Evolutionary conservation across 2,329 filamentous ascomycete genomes (phyloP).

Genomic region (Chaetomium globosum): DNA sequence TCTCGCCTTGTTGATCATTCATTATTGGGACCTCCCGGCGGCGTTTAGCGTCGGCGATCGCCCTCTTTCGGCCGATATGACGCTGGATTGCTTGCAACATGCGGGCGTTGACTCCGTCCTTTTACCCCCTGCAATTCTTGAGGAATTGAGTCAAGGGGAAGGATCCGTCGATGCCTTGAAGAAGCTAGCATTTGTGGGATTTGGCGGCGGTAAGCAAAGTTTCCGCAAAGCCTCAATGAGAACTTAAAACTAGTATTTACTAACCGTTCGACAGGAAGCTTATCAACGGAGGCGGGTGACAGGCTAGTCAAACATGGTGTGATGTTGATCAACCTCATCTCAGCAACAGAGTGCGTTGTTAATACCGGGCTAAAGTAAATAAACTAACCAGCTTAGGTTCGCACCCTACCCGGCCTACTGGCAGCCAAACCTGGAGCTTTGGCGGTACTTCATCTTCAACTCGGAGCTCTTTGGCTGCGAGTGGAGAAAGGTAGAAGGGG

Average conservation of each 20-base stretch:
- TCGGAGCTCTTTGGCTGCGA: constrained; percentile 47
- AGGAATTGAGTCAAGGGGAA: constrained; percentile 47
- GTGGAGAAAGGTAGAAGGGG: constrained; percentile 43
- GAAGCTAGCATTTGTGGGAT: constrained; percentile 43
- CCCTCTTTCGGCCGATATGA: constrained; percentile 43
- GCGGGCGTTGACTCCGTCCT: constrained; percentile 38
- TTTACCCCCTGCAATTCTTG: constrained; percentile 47
- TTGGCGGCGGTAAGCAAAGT: constrained; percentile 44
- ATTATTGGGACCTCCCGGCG: constrained; percentile 42
- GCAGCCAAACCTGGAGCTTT: constrained; percentile 42
- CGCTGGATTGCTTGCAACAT: constrained; percentile 41
- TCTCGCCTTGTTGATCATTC: constrained; percentile 31
- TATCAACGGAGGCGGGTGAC: constrained; percentile 46
- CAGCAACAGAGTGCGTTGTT: constrained; percentile 47
- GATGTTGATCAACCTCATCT: constrained; percentile 44
- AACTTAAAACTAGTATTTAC: not conserved
- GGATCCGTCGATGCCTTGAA: constrained; percentile 40
- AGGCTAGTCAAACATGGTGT: constrained; percentile 44
- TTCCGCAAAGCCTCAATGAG: not conserved
- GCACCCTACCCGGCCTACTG: constrained; percentile 43
- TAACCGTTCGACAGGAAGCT: constrained; percentile 39
- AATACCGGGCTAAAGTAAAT: not conserved
- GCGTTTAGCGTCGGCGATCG: constrained; percentile 41
- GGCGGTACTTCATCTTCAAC: constrained; percentile 51
- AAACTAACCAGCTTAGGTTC: constrained; percentile 37